phyloP scores from a whole-genome alignment of 306 rosid species.

The Astragalus membranaceus region DNA sequence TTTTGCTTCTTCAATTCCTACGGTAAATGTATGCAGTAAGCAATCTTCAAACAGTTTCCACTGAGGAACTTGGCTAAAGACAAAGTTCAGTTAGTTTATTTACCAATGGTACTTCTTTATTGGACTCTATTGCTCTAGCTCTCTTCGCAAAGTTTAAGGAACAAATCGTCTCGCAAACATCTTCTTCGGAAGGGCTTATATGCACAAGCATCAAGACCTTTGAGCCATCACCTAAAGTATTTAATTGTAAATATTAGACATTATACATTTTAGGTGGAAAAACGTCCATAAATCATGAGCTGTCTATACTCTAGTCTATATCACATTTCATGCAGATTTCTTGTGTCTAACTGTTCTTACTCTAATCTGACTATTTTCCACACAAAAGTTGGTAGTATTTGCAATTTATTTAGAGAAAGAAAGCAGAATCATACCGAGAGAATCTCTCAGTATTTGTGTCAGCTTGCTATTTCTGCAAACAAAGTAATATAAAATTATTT shows the following conservation, averaged over 20 bases:
- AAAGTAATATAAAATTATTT: slow-evolving; percentile 18
- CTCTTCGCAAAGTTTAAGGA: slow-evolving; percentile 86
- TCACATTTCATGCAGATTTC: slow-evolving; percentile 7
- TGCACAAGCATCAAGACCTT: slow-evolving; percentile 93
- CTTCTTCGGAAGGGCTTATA: slow-evolving; percentile 77
- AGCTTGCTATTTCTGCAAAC: slow-evolving; percentile 95
- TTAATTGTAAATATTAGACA: slow-evolving; percentile 16
- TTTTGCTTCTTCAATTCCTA: slow-evolving; percentile 76
- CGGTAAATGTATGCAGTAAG: slow-evolving; percentile 13
- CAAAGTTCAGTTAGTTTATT: slow-evolving; percentile 26
- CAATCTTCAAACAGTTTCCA: slow-evolving; percentile 10
- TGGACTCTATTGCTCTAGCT: slow-evolving; percentile 67
- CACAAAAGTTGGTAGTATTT: neutral
- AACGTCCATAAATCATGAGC: neutral
- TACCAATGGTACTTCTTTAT: slow-evolving; percentile 63
- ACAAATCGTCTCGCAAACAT: slow-evolving; percentile 77
- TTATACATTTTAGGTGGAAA: neutral
- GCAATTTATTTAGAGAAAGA: slow-evolving; percentile 22
- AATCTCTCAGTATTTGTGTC: slow-evolving; percentile 89
- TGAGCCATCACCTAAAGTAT: slow-evolving; percentile 64
- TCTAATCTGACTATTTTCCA: neutral
- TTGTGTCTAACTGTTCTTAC: neutral
- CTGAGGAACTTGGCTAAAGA: neutral
- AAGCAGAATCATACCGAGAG: slow-evolving; percentile 55
- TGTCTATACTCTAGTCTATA: neutral